Percentiles rank a stretch among this genome's conserved stretches.
Conservation (phyloP, 2,329 filamentous ascomycete genomes). For the Didymella sp. region DNA sequence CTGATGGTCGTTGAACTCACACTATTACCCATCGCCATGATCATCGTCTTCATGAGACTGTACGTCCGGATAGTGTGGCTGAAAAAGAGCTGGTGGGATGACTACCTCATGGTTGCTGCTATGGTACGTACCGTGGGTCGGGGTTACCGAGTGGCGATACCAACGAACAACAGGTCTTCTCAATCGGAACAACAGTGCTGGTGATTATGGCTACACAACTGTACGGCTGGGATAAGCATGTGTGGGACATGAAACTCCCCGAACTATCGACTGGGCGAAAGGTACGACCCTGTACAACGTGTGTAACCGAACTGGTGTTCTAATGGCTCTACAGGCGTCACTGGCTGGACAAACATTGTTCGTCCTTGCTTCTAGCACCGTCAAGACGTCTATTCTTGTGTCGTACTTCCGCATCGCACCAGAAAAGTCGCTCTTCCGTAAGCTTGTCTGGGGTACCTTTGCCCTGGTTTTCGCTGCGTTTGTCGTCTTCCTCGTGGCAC, state of each 20-base stretch:
- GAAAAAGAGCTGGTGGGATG: conserved; percentile 49
- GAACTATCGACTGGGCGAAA: conserved; percentile 46
- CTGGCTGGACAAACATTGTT: conserved; percentile 50
- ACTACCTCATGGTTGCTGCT: conserved; percentile 49
- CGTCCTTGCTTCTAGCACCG: conserved; percentile 48
- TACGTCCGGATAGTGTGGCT: conserved; percentile 49
- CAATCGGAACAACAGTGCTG: conserved; percentile 41
- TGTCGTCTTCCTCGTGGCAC: conserved; percentile 46
- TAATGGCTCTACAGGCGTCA: conserved; percentile 43
- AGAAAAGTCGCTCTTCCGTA: conserved; percentile 49
- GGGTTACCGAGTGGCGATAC: conserved; percentile 23
- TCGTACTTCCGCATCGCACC: conserved; percentile 51
- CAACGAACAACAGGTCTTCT: conserved; percentile 40
- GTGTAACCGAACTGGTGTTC: conserved; percentile 27
- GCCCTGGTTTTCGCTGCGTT: conserved; percentile 45
- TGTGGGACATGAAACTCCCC: conserved; percentile 43
- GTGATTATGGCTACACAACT: conserved; percentile 47
- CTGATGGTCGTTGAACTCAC: conserved; percentile 52
- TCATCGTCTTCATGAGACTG: conserved; percentile 45
- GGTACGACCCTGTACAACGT: conserved; percentile 32
- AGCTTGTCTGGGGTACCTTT: conserved; percentile 48
- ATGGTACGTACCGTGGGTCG: conserved; percentile 37
- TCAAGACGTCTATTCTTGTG: conserved; percentile 49
- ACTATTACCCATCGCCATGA: conserved; percentile 46
- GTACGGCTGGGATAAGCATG: conserved; percentile 51